Conservation (phyloP, 352 stramenopile species). For the Globisporangium barbulae region DNA sequence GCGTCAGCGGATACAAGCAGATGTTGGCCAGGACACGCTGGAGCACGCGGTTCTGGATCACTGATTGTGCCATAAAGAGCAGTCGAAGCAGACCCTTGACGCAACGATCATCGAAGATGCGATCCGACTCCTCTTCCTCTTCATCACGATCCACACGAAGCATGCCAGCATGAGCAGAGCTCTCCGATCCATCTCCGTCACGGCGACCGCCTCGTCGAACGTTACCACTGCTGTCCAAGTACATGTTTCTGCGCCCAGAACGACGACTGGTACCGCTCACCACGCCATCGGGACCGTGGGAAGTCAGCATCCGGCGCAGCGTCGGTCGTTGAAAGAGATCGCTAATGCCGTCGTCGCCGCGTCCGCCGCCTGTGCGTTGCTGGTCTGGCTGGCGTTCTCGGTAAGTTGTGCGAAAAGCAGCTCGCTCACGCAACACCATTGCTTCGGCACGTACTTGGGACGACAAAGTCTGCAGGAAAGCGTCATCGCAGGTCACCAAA, state of each 20-base stretch:
- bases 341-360: constrained; percentile 46
- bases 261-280: constrained; percentile 34
- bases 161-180: constrained; percentile 42
- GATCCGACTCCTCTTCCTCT: constrained; percentile 54
- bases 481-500: constrained; percentile 94
- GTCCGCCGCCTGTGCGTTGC: constrained; percentile 19
- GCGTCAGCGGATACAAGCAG: constrained; percentile 75
- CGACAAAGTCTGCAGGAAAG: constrained; percentile 93
- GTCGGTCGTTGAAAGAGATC: constrained; percentile 75
- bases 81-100: constrained; percentile 67
- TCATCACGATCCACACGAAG: constrained; percentile 73
- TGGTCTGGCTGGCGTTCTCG: constrained; percentile 45
- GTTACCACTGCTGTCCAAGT: constrained; percentile 35
- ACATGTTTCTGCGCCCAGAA: constrained; percentile 34
- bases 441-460: constrained; percentile 94
- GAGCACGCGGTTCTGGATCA: constrained; percentile 81
- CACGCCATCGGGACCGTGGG: constrained; percentile 48
- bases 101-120: constrained; percentile 63
- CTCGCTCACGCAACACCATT: constrained; percentile 93
- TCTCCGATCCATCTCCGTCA: constrained; percentile 29
- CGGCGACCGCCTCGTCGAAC: constrained; percentile 33
- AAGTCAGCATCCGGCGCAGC: constrained; percentile 77
- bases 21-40: constrained; percentile 77
- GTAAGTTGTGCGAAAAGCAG: constrained; percentile 72
- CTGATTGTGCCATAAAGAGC: constrained; percentile 78